Evolutionary conservation across 2,329 filamentous ascomycete genomes (phyloP).

Genomic region (Exophiala spinifera): DNA sequence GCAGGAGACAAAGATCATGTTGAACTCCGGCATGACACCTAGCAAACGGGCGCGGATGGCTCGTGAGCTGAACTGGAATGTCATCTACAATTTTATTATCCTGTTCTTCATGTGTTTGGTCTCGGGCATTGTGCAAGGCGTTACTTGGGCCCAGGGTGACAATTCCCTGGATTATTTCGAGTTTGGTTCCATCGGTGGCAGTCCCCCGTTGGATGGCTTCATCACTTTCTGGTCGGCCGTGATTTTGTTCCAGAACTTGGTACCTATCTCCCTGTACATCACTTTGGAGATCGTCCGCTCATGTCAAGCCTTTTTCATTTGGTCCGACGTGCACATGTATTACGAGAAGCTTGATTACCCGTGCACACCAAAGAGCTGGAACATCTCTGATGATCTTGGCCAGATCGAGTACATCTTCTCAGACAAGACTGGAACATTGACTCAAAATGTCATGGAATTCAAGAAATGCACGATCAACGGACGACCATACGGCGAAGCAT

Average conservation of each 20-base stretch:
- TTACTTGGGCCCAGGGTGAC: constrained; percentile 71
- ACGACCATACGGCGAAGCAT: constrained; percentile 93
- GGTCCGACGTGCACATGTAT: constrained; percentile 94
- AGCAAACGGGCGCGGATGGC: constrained; percentile 90
- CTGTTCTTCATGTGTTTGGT: constrained; percentile 86
- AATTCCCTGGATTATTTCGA: constrained; percentile 78
- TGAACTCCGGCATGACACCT: constrained; percentile 93
- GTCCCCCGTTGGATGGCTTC: constrained; percentile 75
- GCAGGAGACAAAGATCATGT: constrained; percentile 98
- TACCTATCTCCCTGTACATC: constrained; percentile 97
- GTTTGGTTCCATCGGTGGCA: constrained; percentile 74
- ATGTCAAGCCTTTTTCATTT: constrained; percentile 93
- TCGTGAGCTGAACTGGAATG: constrained; percentile 93
- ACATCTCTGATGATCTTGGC: constrained; percentile 95
- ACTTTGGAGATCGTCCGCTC: constrained; percentile 93
- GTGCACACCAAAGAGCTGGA: constrained; percentile 97
- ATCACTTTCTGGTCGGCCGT: constrained; percentile 96
- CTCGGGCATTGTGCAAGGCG: constrained; percentile 78
- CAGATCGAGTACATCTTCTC: constrained; percentile 99
- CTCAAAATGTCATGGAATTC: constrained; percentile 97
- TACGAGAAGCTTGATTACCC: constrained; percentile 92
- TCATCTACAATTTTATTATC: constrained; percentile 92
- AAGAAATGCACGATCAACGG: constrained; percentile 97
- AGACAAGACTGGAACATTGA: constrained; percentile 86
- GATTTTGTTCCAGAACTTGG: constrained; percentile 96